phyloP scores from a whole-genome alignment of 1,284 basidiomycete genomes.

The Golubevia sp. region DNA sequence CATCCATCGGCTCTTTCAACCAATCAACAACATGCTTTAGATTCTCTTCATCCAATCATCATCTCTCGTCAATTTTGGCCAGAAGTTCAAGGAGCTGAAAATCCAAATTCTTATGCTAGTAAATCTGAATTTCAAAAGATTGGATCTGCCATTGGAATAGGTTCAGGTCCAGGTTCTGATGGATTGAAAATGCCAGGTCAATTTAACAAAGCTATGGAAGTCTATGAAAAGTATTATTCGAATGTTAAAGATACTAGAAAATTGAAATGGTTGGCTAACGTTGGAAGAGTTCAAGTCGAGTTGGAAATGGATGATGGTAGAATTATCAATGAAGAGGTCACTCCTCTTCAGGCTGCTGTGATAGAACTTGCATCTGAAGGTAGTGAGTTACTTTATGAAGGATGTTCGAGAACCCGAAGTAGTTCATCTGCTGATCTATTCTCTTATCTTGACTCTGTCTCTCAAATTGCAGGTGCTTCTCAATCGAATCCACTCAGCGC shows the following conservation, averaged over 20 bases:
- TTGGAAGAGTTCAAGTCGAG: slow-evolving; percentile 41
- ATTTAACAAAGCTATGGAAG: slow-evolving; percentile 27
- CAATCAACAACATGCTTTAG: slow-evolving; percentile 8
- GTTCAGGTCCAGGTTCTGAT: slow-evolving; percentile 6
- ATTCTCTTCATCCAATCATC: slow-evolving; percentile 40
- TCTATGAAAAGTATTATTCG: slow-evolving; percentile 12
- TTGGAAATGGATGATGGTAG: slow-evolving; percentile 35
- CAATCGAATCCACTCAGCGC: background rate
- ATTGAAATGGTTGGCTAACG: slow-evolving; percentile 38
- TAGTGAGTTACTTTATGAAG: background rate
- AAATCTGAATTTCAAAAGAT: background rate
- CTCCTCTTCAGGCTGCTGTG: slow-evolving; percentile 4
- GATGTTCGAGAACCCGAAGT: too few relatives aligned
- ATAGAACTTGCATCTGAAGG: slow-evolving; percentile 2
- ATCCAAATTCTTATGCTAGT: background rate
- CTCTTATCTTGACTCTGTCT: background rate
- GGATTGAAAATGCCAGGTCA: slow-evolving; percentile 37
- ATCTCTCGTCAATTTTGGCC: slow-evolving; percentile 58
- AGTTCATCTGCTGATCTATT: background rate
- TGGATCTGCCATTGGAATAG: background rate
- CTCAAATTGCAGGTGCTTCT: background rate
- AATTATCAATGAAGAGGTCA: slow-evolving; percentile 4
- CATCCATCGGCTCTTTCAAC: background rate
- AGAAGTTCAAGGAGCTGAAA: background rate
- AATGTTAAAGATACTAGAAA: slow-evolving; percentile 17